Evolutionary conservation across 768 basidiomycete species (phyloP).

Genomic region (Myochromella boudieri): DNA sequence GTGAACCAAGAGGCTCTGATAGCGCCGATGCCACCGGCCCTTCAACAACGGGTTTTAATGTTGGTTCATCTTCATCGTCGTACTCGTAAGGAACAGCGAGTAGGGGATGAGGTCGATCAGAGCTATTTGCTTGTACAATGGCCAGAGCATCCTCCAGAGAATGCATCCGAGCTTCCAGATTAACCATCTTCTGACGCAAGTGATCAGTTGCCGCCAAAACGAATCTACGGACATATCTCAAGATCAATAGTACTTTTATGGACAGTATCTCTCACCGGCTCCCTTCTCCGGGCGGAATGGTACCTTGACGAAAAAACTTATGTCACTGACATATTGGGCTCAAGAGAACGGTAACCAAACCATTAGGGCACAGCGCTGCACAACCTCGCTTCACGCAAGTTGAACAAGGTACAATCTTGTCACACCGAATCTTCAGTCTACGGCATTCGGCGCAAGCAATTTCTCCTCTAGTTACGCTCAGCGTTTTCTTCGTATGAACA

Average conservation of each 20-base stretch:
- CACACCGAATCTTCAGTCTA: slow-evolving; percentile 41
- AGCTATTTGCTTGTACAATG: slow-evolving; percentile 40
- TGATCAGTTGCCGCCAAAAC: slow-evolving; percentile 54
- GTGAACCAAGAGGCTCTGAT: slow-evolving; percentile 39
- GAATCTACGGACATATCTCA: slow-evolving; percentile 32
- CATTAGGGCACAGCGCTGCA: slow-evolving; percentile 50
- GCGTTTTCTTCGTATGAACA: neutral
- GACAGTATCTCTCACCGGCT: slow-evolving; percentile 37
- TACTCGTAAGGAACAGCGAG: slow-evolving; percentile 26
- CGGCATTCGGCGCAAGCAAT: slow-evolving; percentile 46
- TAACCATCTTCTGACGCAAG: slow-evolving; percentile 43
- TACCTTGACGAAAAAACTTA: slow-evolving; percentile 31
- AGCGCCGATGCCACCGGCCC: slow-evolving; percentile 26
- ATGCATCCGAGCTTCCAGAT: slow-evolving; percentile 50
- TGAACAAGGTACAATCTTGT: slow-evolving; percentile 41
- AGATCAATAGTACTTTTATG: neutral
- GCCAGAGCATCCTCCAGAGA: slow-evolving; percentile 55
- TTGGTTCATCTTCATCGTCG: slow-evolving; percentile 30
- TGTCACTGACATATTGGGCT: neutral
- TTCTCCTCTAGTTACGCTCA: slow-evolving; percentile 29
- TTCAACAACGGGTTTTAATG: slow-evolving; percentile 27
- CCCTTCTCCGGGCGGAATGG: slow-evolving; percentile 55
- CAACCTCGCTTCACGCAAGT: slow-evolving; percentile 56
- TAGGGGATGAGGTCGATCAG: slow-evolving; percentile 42
- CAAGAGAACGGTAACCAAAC: slow-evolving; percentile 25